These are phyloP conservation scores for Sphaerulina musiva DNA, from an alignment of 2,329 filamentous ascomycete species.

Conservation along the genomic window DNA sequence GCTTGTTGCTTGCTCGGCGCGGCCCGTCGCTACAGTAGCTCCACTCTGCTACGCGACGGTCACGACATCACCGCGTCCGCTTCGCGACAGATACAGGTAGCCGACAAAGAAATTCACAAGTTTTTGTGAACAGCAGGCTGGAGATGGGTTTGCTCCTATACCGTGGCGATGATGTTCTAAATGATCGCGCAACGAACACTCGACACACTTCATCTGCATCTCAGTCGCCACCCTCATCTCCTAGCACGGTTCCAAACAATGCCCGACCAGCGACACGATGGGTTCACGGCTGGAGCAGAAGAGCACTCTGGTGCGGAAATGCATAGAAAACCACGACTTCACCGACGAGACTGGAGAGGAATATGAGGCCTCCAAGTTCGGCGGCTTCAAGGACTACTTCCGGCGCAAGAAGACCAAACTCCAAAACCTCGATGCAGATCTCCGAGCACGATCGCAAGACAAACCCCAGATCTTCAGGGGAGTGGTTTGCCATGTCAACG, in stretches of 20 bases:
- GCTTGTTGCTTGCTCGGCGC: background rate
- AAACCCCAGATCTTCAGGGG: conserved; percentile 85
- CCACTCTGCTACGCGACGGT: background rate
- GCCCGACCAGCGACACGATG: conserved; percentile 39
- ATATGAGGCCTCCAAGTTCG: conserved; percentile 79
- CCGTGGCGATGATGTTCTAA: too few species aligned
- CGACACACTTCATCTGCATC: background rate
- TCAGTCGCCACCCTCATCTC: background rate
- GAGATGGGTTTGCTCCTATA: background rate
- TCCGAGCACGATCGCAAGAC: conserved; percentile 61
- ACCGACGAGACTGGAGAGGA: conserved; percentile 71
- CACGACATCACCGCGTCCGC: conserved; percentile 4
- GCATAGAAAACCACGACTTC: conserved; percentile 65
- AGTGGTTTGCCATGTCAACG: conserved; percentile 84
- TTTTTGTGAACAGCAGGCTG: background rate
- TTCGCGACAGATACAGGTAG: background rate
- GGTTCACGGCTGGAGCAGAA: conserved; percentile 57
- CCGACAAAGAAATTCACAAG: background rate
- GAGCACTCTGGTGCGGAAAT: conserved; percentile 54
- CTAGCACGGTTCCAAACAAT: conserved; percentile 4
- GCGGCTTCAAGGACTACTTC: conserved; percentile 87
- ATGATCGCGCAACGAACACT: background rate
- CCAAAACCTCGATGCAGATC: conserved; percentile 82
- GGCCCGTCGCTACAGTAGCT: background rate
- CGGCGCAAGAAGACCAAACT: conserved; percentile 94